A percentile compares a stretch with the other conserved stretches of the same genome.
Evolutionary conservation across 2,329 filamentous ascomycete genomes (phyloP).

Genomic region (Didymella segeticola): DNA sequence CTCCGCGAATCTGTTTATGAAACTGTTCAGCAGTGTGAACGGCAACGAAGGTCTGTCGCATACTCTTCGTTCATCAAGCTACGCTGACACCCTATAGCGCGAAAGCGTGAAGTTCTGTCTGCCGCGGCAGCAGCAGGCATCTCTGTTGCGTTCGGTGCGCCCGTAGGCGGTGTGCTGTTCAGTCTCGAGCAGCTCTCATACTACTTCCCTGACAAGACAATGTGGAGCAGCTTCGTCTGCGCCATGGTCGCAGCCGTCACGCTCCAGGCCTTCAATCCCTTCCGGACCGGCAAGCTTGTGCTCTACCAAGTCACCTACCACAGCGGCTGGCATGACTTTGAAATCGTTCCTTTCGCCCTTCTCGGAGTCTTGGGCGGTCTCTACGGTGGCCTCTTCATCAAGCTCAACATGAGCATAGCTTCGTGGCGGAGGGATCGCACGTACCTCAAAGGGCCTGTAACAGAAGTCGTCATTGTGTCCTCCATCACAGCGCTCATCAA

Average conservation of each 20-base stretch:
- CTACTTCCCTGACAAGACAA: constrained; percentile 98
- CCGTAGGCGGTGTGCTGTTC: constrained; percentile 93
- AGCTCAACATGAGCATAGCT: constrained; percentile 86
- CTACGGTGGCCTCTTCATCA: constrained; percentile 94
- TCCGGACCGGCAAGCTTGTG: constrained; percentile 93
- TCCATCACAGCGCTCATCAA: constrained; percentile 87
- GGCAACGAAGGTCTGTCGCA: constrained; percentile 76
- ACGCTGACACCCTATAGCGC: constrained; percentile 61
- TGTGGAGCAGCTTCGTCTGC: constrained; percentile 99
- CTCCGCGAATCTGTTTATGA: constrained; percentile 93
- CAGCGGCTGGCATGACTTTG: constrained; percentile 91
- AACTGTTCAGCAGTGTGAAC: constrained; percentile 80
- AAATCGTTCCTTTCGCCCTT: constrained; percentile 84
- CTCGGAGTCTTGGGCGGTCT: constrained; percentile 91
- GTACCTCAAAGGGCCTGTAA: constrained; percentile 72
- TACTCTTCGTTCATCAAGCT: neutral
- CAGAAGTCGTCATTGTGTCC: constrained; percentile 81
- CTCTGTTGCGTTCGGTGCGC: constrained; percentile 91
- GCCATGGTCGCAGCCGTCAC: constrained; percentile 98
- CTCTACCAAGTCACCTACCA: constrained; percentile 95
- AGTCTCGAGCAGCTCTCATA: constrained; percentile 96
- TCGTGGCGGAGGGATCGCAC: constrained; percentile 76
- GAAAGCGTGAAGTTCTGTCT: constrained; percentile 91
- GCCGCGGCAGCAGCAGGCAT: constrained; percentile 92
- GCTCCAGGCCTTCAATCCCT: constrained; percentile 90